Conservation (phyloP, 2,329 filamentous ascomycete genomes). For the Cladosporium phlei region DNA sequence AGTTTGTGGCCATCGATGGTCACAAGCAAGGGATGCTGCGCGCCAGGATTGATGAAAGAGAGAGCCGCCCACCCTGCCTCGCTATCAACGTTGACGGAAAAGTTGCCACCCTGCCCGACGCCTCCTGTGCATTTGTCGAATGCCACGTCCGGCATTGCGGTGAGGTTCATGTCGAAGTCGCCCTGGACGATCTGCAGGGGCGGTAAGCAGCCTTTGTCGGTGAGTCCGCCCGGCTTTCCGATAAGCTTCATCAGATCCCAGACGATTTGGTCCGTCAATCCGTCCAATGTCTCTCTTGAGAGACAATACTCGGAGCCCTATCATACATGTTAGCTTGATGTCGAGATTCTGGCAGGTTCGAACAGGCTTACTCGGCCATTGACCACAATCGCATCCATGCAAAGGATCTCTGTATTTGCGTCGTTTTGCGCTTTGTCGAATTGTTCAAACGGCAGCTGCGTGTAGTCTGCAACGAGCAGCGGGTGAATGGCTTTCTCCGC, state of each 20-base stretch:
- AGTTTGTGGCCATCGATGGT: conserved; percentile 35
- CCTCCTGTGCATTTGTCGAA: conserved; percentile 44
- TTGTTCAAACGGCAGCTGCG: conserved; percentile 49
- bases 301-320: conserved; percentile 44
- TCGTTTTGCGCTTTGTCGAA: conserved; percentile 42
- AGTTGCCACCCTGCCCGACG: conserved; percentile 41
- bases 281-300: conserved; percentile 40
- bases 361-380: conserved; percentile 40
- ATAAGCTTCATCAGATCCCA: conserved; percentile 24
- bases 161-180: conserved; percentile 33
- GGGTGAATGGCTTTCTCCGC: conserved; percentile 48
- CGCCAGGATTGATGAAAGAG: background rate
- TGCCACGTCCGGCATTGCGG: conserved; percentile 25
- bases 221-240: conserved; percentile 24
- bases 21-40: background rate
- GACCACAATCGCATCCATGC: conserved; percentile 57
- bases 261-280: conserved; percentile 33
- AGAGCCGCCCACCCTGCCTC: background rate
- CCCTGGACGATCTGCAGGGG: conserved; percentile 30
- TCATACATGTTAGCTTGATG: conserved; percentile 16
- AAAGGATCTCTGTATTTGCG: conserved; percentile 48
- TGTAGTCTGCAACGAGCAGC: conserved; percentile 54
- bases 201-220: conserved; percentile 35
- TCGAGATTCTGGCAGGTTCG: background rate
- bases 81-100: conserved; percentile 36